Evolutionary conservation across 495 filamentous ascomycete genomes (phyloP), one percentile per base, ranked within the genome.

Genomic region (Xylaria telfairii): DNA sequence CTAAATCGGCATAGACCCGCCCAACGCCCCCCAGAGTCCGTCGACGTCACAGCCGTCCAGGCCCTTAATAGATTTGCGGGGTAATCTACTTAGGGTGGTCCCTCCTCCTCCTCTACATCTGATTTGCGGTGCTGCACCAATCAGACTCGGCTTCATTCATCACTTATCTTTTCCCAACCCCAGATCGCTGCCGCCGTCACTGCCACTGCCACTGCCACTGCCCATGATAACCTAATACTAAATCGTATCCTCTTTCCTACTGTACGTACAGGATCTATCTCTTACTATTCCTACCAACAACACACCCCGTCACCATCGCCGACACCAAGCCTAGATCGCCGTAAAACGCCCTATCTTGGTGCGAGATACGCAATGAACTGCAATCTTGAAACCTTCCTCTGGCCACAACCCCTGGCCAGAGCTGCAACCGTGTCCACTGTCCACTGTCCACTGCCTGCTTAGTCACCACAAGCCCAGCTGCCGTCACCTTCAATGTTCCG

Each of bases 71-170:
- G 56, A 59, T 59, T 59, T 59, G 56, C 56, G 56, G 56, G 56
- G 56, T 59, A 59, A 59, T n/a, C n/a, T n/a, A n/a, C n/a, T 39
- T 37, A 59, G 56, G 56, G 56, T 59, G 56, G 37, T 59, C 56
- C 56, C 56, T 59, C 37, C 56, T 32, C 28, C 17, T 37, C 30
- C 32, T 57, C 32, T 28, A 37, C 54, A 34, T 57, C 54, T 57
- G 54, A 57, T 57, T 54, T 57, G 54, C 30, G 28, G 19, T 57
- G 17, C 54, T 59, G 3, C 2, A 32, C 56, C 32, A 57, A 19
- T 32, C 28, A 34, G 53, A 39, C n/a, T 37, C 32, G 7, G 30
- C 21, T 59, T 59, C 56, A n/a, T 59, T 37, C 8, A 7, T 59
- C 32, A 4, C 30, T 21, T 10, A 37, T 21, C 56, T 21, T 34